Percentiles rank a stretch among this genome's conserved stretches.
These are phyloP conservation scores for Musa itinerans DNA, from an alignment of 176 grass and related monocot genomes.

Conservation along the genomic window DNA sequence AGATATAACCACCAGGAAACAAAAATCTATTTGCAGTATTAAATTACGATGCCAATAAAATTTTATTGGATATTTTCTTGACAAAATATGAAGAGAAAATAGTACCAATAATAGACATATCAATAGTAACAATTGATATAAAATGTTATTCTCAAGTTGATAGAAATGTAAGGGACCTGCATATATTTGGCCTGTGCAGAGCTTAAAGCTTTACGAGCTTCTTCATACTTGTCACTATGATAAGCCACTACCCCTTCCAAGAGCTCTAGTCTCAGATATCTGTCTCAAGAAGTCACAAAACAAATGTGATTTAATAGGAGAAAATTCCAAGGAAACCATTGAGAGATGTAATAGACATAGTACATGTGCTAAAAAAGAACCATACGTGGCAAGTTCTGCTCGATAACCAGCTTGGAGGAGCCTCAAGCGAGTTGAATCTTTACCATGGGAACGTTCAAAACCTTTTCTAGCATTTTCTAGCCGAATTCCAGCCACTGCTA, in stretches of 20 bases:
- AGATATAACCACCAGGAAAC: not conserved
- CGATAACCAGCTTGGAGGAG: slow-evolving; percentile 53
- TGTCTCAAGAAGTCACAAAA: slow-evolving; percentile 22
- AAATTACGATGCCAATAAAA: not conserved
- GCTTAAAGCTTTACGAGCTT: slow-evolving; percentile 49
- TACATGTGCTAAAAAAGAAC: slow-evolving; percentile 7
- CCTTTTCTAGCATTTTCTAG: slow-evolving; percentile 57
- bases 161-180: slow-evolving; percentile 39
- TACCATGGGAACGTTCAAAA: slow-evolving; percentile 79
- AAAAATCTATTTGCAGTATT: not conserved
- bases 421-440: slow-evolving; percentile 77
- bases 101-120: too few relatives aligned
- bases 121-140: slow-evolving; percentile 6
- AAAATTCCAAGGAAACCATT: slow-evolving; percentile 5
- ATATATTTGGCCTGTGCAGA: slow-evolving; percentile 78
- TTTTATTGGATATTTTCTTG: not conserved
- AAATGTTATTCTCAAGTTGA: not conserved
- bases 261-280: slow-evolving; percentile 90
- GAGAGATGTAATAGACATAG: not conserved
- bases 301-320: not conserved
- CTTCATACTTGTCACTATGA: slow-evolving; percentile 60
- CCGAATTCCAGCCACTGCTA: slow-evolving; percentile 57
- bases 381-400: slow-evolving; percentile 86
- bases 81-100: not conserved
- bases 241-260: slow-evolving; percentile 97